Evolutionary conservation across 345 rosid species (phyloP).

Genomic region (Populus simonii): DNA sequence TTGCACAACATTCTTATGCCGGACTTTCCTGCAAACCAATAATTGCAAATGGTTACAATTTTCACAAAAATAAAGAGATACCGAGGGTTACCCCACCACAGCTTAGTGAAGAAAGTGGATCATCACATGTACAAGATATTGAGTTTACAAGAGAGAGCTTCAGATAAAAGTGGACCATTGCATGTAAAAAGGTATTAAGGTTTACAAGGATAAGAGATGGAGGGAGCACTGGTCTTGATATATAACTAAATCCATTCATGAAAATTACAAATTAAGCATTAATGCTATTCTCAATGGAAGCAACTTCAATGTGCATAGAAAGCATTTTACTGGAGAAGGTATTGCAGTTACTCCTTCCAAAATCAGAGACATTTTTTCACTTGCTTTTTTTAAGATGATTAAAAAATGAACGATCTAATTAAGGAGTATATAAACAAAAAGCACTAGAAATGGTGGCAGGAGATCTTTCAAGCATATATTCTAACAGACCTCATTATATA

Average conservation of each 20-base stretch:
- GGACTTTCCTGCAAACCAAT: conserved; percentile 65
- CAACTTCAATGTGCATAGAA: not conserved
- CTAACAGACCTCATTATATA: conserved; percentile 83
- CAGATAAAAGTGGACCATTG: not conserved
- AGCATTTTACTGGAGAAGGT: not conserved
- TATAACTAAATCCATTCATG: not conserved
- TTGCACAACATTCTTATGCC: conserved; percentile 92
- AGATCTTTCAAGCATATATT: conserved; percentile 1
- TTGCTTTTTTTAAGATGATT: too few relatives aligned
- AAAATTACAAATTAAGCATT: not conserved
- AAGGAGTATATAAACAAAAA: not conserved
- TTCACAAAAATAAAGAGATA: not conserved
- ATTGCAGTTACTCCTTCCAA: too few relatives aligned
- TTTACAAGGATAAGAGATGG: not conserved
- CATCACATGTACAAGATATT: not conserved
- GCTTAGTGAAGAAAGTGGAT: not conserved
- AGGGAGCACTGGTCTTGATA: not conserved
- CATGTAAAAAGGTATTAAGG: not conserved
- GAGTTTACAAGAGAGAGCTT: not conserved
- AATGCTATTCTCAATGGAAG: not conserved
- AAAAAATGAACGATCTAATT: not conserved
- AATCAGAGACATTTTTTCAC: not conserved
- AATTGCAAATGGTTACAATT: not conserved
- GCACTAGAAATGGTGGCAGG: not conserved
- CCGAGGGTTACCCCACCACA: not conserved